phyloP scores from a whole-genome alignment of 2,329 filamentous ascomycete species.

The Talaromyces verruculosus region DNA sequence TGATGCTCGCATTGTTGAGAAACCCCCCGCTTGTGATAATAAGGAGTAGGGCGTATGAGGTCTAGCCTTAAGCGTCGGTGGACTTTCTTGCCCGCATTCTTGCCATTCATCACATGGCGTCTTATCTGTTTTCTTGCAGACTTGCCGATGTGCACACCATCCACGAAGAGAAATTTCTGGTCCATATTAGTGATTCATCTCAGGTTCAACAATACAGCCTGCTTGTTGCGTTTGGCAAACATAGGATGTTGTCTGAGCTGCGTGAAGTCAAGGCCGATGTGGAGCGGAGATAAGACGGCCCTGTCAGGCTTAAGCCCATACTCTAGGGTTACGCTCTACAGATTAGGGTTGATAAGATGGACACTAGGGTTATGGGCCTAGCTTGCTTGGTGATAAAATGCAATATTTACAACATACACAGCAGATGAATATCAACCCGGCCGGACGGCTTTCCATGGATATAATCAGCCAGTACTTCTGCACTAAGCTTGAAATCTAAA shows the following conservation, averaged over 20 bases:
- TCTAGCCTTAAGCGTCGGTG: constrained; percentile 14
- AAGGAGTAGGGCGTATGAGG: background rate
- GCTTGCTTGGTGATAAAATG: too few relatives aligned
- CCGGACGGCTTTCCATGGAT: too few relatives aligned
- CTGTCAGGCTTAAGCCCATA: background rate
- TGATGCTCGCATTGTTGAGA: background rate
- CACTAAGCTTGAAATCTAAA: too few relatives aligned
- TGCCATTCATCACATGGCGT: constrained; percentile 20
- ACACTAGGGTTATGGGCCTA: background rate
- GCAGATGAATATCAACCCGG: too few relatives aligned
- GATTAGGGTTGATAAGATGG: background rate
- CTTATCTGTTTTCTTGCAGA: constrained; percentile 8
- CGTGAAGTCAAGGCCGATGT: background rate
- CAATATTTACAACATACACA: too few relatives aligned
- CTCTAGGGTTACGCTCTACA: background rate
- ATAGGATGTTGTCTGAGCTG: background rate
- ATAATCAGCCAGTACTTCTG: too few relatives aligned
- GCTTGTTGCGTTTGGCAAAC: background rate
- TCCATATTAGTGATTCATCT: background rate
- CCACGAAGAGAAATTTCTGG: constrained; percentile 14
- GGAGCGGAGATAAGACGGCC: constrained; percentile 3
- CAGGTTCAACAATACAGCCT: background rate
- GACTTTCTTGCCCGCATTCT: constrained; percentile 19
- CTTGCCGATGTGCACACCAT: background rate
- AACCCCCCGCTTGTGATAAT: background rate